Percentiles rank a stretch among this genome's conserved stretches.
Conservation (phyloP, 2,329 filamentous ascomycete species). For the Beauveria sp. region DNA sequence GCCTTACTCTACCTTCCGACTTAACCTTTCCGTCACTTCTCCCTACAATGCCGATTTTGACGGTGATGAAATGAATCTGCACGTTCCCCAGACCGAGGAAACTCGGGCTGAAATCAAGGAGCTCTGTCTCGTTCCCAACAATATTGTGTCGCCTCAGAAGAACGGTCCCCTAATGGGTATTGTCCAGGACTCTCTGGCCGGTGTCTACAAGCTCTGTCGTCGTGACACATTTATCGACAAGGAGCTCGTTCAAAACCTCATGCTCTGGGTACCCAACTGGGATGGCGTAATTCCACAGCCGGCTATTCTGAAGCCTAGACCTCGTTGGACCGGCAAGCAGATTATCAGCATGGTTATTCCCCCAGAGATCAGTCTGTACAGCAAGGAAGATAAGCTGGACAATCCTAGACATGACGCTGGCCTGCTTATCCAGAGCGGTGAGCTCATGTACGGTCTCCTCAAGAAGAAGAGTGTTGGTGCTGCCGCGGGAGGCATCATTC, state of each 20-base stretch:
- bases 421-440: conserved; percentile 74
- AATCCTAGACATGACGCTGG: conserved; percentile 67
- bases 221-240: conserved; percentile 86
- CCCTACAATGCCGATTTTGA: conserved; percentile 99
- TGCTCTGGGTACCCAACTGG: conserved; percentile 97
- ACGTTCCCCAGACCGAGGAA: conserved; percentile 96
- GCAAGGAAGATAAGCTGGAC: conserved; percentile 53
- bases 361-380: conserved; percentile 71
- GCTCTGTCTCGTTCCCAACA: conserved; percentile 93
- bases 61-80: conserved; percentile 99
- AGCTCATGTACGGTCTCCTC: conserved; percentile 83
- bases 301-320: conserved; percentile 86
- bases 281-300: conserved; percentile 89
- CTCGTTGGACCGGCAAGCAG: conserved; percentile 97
- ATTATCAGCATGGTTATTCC: conserved; percentile 91
- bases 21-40: conserved; percentile 95
- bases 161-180: conserved; percentile 99
- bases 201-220: conserved; percentile 93
- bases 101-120: conserved; percentile 90
- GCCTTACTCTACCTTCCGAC: conserved; percentile 96
- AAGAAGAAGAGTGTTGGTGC: conserved; percentile 95
- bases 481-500: conserved; percentile 80
- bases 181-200: conserved; percentile 93
- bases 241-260: conserved; percentile 89
- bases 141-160: conserved; percentile 95